These are phyloP conservation scores for Rhodotorula mucilaginosa DNA, from an alignment of 1,284 basidiomycete species.

Conservation along the genomic window DNA sequence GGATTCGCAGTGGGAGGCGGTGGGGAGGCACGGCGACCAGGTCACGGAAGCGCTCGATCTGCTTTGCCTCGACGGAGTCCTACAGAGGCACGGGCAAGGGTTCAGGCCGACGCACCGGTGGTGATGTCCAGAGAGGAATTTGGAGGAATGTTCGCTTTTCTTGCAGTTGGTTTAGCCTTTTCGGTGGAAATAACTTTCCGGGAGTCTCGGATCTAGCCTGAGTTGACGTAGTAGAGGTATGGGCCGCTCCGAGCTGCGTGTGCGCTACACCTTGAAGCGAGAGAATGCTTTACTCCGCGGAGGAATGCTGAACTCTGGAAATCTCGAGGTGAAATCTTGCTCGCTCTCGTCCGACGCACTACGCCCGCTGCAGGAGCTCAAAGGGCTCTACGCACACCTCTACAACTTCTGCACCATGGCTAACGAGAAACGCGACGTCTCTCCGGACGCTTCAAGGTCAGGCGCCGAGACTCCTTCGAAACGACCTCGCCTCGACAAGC, in stretches of 20 bases:
- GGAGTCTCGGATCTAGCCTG: too few species aligned
- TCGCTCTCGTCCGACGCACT: background rate
- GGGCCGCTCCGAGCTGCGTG: too few species aligned
- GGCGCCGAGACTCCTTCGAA: slow-evolving; percentile 25
- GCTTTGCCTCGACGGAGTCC: slow-evolving; percentile 4
- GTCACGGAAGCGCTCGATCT: slow-evolving; percentile 9
- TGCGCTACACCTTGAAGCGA: too few species aligned
- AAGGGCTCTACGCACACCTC: too few species aligned
- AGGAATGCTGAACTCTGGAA: too few species aligned
- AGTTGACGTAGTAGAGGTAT: too few species aligned
- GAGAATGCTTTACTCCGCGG: too few species aligned
- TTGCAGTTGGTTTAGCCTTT: background rate
- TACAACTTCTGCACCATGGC: background rate
- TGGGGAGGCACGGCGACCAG: slow-evolving; percentile 16
- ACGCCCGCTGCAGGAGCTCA: background rate
- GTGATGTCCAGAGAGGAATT: background rate
- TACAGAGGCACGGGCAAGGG: slow-evolving; percentile 3
- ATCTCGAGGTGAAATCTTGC: background rate
- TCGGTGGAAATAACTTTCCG: too few species aligned
- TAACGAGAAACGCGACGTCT: slow-evolving; percentile 22
- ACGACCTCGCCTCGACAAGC: slow-evolving; percentile 21
- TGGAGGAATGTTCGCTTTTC: background rate
- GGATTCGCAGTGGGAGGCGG: slow-evolving; percentile 20
- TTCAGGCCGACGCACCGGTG: slow-evolving; percentile 7
- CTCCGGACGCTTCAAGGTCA: background rate